These are phyloP conservation scores for Colletotrichum australisinense DNA, from an alignment of 2,329 filamentous ascomycete genomes.

Conservation along the genomic window DNA sequence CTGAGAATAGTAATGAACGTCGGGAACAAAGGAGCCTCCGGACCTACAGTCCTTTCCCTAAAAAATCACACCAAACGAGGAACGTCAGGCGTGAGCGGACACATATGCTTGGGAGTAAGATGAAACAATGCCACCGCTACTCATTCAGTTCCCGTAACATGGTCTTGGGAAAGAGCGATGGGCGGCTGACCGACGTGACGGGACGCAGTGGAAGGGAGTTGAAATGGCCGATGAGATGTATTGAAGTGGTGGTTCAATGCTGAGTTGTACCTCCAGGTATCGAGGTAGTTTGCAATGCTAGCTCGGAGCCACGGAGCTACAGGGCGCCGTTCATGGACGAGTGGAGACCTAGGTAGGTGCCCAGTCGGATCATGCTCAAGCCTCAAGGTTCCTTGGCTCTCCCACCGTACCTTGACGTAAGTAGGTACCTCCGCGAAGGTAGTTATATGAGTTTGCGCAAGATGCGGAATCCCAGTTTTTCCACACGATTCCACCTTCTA, in stretches of 20 bases:
- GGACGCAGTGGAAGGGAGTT: not conserved
- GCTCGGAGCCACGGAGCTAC: not conserved
- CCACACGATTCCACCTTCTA: no score
- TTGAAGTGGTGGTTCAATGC: not conserved
- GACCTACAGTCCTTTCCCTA: not conserved
- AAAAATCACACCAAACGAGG: not conserved
- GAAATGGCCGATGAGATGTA: not conserved
- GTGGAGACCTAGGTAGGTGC: not conserved
- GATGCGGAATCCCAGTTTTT: no score
- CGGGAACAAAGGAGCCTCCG: not conserved
- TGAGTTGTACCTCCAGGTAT: not conserved
- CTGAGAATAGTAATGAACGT: not conserved
- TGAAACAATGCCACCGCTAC: not conserved
- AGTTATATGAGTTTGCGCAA: no score
- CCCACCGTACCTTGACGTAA: no score
- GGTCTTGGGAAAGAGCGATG: not conserved
- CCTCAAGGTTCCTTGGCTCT: no score
- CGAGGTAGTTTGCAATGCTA: not conserved
- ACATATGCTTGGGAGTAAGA: not conserved
- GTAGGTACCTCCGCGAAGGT: no score
- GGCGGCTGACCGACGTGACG: not conserved
- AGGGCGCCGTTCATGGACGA: not conserved
- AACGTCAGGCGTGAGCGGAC: not conserved
- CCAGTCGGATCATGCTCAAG: not conserved
- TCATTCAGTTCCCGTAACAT: not conserved